Conservation (phyloP, 78 protist species). For the Blattamonas nauphoetae region DNA sequence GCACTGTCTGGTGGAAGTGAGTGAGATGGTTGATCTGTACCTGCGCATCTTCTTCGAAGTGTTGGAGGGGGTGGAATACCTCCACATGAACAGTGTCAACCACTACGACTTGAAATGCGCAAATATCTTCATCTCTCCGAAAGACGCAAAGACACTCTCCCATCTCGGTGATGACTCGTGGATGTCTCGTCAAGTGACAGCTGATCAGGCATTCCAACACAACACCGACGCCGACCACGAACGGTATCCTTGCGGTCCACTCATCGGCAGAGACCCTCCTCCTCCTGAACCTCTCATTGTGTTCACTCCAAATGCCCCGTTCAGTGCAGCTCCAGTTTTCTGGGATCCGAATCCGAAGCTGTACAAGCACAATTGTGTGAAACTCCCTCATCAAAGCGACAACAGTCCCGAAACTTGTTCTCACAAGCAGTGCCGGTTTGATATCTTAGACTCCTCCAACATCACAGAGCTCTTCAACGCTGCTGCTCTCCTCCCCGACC, state of each 20-base stretch:
- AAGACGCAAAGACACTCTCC: slow-evolving; percentile 24
- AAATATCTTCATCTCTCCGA: slow-evolving; percentile 58
- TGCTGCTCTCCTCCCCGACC: neutral
- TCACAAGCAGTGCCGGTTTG: neutral
- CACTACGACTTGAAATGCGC: slow-evolving; percentile 78
- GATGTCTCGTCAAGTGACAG: neutral
- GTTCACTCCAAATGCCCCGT: neutral
- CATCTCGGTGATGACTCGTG: no score
- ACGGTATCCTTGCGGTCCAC: neutral
- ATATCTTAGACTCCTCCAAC: neutral
- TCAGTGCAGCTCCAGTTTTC: neutral
- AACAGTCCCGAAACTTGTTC: neutral
- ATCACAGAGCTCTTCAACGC: neutral
- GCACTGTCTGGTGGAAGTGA: neutral
- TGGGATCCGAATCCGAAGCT: neutral
- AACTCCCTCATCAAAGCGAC: neutral
- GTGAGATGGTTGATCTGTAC: slow-evolving; percentile 32
- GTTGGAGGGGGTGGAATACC: slow-evolving; percentile 14
- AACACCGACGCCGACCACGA: neutral
- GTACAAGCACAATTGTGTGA: neutral
- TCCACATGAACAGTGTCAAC: slow-evolving; percentile 32
- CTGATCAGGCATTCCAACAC: neutral
- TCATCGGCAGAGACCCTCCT: neutral
- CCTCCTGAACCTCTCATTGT: neutral
- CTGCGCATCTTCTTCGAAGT: slow-evolving; percentile 39